phyloP scores from a whole-genome alignment of 305 asterid genomes.

The Withania somnifera region DNA sequence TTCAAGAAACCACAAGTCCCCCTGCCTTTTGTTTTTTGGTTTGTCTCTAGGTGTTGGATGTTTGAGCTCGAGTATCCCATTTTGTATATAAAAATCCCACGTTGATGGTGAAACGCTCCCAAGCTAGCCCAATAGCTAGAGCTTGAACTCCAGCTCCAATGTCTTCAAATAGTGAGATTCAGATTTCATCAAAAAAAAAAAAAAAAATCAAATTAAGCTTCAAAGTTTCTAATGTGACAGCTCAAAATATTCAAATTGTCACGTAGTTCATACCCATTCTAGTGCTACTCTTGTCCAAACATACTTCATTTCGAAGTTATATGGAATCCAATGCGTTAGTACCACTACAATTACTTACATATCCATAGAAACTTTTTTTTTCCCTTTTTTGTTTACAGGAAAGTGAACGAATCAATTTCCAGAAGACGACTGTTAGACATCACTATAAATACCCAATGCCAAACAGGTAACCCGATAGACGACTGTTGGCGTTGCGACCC shows the following conservation, averaged over 20 bases:
- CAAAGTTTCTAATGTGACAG: not conserved
- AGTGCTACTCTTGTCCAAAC: not conserved
- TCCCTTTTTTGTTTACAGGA: constrained; percentile 20
- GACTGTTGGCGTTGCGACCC: constrained; percentile 93
- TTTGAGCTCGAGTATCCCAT: not conserved
- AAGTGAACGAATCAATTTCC: constrained; percentile 43
- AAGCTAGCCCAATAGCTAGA: rapidly evolving
- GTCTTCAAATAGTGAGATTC: not conserved
- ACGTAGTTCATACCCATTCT: not conserved
- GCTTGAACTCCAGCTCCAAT: not conserved
- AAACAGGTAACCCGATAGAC: constrained; percentile 82
- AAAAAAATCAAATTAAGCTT: too few relatives aligned
- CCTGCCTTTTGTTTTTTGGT: not conserved
- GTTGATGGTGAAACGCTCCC: not conserved
- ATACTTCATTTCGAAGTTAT: not conserved
- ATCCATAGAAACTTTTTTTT: not conserved
- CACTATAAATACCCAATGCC: constrained; percentile 42
- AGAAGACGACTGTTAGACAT: constrained; percentile 40
- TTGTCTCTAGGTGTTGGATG: not conserved
- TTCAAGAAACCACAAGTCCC: not conserved
- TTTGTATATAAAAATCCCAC: not conserved
- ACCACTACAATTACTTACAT: not conserved
- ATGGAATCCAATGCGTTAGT: not conserved
- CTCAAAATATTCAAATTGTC: not conserved
- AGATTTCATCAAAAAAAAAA: too few relatives aligned